Evolutionary conservation across 2,329 filamentous ascomycete species (phyloP).

Genomic region (Didymella arachidicola): DNA sequence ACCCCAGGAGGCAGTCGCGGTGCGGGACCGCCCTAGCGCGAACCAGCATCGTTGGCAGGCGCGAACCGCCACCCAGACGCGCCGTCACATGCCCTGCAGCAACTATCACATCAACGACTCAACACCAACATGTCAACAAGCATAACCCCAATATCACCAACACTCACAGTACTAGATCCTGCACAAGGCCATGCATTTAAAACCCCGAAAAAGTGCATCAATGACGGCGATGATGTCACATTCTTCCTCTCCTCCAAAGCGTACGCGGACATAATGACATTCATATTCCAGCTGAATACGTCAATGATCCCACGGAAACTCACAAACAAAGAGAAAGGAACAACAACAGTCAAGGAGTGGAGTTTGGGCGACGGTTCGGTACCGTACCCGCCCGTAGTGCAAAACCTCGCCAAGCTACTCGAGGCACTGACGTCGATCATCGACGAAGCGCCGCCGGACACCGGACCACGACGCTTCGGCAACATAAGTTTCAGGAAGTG

Average conservation of each 20-base stretch:
- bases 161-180: slow-evolving; percentile 35
- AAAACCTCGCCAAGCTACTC: slow-evolving; percentile 71
- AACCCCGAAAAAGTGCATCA: slow-evolving; percentile 79
- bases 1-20: slow-evolving; percentile 5
- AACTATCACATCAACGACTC: slow-evolving; percentile 12
- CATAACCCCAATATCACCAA: slow-evolving; percentile 21
- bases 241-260: slow-evolving; percentile 82
- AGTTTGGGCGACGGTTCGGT: slow-evolving; percentile 54
- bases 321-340: slow-evolving; percentile 45
- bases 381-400: slow-evolving; percentile 64
- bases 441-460: slow-evolving; percentile 81
- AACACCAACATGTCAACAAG: slow-evolving; percentile 33
- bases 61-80: slow-evolving; percentile 12
- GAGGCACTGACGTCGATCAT: slow-evolving; percentile 71
- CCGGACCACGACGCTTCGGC: slow-evolving; percentile 87
- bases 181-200: slow-evolving; percentile 60
- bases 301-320: slow-evolving; percentile 77
- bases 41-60: slow-evolving; percentile 15
- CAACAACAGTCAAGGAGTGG: slow-evolving; percentile 62
- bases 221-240: slow-evolving; percentile 81
- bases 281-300: slow-evolving; percentile 88
- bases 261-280: slow-evolving; percentile 86
- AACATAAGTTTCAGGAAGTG: slow-evolving; percentile 90
- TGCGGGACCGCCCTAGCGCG: slow-evolving; percentile 15
- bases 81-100: slow-evolving; percentile 30